Evolutionary conservation across 2,329 filamentous ascomycete genomes (phyloP).

Genomic region (Xylariaceae sp.): DNA sequence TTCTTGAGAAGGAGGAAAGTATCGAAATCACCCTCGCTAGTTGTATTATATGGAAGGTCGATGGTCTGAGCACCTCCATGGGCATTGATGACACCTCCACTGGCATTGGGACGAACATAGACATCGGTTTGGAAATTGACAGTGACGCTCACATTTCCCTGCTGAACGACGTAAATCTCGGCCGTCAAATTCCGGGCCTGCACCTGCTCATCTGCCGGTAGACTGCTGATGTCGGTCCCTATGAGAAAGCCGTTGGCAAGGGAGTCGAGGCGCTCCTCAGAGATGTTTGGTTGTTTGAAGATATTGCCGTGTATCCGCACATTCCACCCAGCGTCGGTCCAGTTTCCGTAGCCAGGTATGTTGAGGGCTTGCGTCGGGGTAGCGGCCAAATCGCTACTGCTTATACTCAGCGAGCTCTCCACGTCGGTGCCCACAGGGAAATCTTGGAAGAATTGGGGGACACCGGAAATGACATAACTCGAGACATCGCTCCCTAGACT

Average conservation of each 20-base stretch:
- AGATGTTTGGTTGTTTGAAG: conserved; percentile 72
- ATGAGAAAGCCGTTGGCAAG: conserved; percentile 69
- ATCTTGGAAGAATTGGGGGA: conserved; percentile 64
- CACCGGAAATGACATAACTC: conserved; percentile 57
- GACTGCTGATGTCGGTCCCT: conserved; percentile 55
- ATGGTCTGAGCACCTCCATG: conserved; percentile 60
- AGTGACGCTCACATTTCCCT: conserved; percentile 59
- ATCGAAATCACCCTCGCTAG: conserved; percentile 67
- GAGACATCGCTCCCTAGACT: conserved; percentile 53
- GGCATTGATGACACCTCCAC: conserved; percentile 48
- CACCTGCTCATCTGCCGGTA: conserved; percentile 55
- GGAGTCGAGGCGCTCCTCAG: conserved; percentile 59
- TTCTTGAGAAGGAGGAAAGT: conserved; percentile 62
- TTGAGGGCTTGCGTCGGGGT: conserved; percentile 68
- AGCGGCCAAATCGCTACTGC: conserved; percentile 54
- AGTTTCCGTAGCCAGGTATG: conserved; percentile 69
- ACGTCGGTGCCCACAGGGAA: conserved; percentile 62
- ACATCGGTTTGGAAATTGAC: conserved; percentile 52
- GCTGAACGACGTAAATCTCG: conserved; percentile 72
- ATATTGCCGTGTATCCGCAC: conserved; percentile 74
- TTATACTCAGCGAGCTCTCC: conserved; percentile 56
- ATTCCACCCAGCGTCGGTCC: conserved; percentile 74
- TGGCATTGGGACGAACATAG: conserved; percentile 47
- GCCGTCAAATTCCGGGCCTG: conserved; percentile 71
- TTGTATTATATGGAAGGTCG: conserved; percentile 62